Conservation (phyloP, 176 grass and related monocot genomes). For the Hyparrhenia diplandra region DNA sequence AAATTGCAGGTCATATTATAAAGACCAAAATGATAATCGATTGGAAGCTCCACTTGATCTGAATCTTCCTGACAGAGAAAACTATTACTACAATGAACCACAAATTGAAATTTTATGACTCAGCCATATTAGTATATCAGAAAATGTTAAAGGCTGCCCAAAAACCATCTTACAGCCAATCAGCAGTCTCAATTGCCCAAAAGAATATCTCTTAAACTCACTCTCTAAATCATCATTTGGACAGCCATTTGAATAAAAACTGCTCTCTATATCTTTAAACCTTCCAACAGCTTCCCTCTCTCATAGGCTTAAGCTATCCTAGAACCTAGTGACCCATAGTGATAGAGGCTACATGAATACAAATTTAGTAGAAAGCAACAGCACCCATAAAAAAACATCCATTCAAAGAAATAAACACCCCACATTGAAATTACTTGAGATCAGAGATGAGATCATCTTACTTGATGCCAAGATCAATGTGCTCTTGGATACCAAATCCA, state of each 20-base stretch:
- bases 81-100: not conserved
- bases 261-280: too few species aligned
- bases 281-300: too few species aligned
- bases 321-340: not conserved
- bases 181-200: not conserved
- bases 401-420: not conserved
- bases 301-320: not conserved
- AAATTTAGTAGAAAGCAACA: not conserved
- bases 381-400: not conserved
- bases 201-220: too few species aligned
- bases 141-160: not conserved
- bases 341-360: not conserved
- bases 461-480: constrained; percentile 94
- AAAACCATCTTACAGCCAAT: too few species aligned
- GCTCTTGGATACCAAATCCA: constrained; percentile 86
- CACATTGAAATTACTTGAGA: not conserved
- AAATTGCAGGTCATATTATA: not conserved
- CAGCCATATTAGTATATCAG: not conserved
- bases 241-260: too few species aligned
- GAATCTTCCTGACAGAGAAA: not conserved
- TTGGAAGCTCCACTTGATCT: not conserved
- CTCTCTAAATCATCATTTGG: too few species aligned
- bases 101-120: not conserved
- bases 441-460: constrained; percentile 19
- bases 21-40: not conserved